phyloP scores from a whole-genome alignment of 139 green algal species.

The Mychonastes homosphaera region DNA sequence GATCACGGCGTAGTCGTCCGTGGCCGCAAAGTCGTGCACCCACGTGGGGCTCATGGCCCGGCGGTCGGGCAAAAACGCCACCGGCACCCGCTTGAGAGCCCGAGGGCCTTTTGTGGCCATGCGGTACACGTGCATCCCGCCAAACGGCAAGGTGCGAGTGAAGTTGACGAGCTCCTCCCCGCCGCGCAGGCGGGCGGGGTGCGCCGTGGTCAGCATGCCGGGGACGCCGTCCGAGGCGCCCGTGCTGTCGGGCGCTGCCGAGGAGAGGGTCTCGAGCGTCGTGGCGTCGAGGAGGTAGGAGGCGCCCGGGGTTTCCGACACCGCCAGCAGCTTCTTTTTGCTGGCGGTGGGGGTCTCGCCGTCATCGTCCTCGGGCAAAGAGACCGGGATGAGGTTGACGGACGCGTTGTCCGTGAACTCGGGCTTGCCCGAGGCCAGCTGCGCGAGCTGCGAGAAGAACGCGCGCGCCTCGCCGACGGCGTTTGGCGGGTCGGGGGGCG shows the following conservation, averaged over 20 bases:
- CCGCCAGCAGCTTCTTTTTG: slow-evolving; percentile 20
- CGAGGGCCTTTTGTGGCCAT: slow-evolving; percentile 21
- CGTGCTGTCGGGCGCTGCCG: neutral
- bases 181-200: slow-evolving; percentile 40
- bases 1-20: slow-evolving; percentile 35
- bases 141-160: slow-evolving; percentile 29
- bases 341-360: slow-evolving; percentile 28
- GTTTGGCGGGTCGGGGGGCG: slow-evolving; percentile 7
- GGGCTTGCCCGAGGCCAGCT: neutral
- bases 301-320: slow-evolving; percentile 39
- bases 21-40: slow-evolving; percentile 68
- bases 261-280: slow-evolving; percentile 37
- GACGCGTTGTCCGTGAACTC: slow-evolving; percentile 63
- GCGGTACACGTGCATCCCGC: slow-evolving; percentile 35
- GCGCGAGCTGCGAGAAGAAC: slow-evolving; percentile 7
- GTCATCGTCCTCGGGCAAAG: neutral
- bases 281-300: slow-evolving; percentile 37
- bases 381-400: slow-evolving; percentile 45
- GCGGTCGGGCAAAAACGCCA: slow-evolving; percentile 34
- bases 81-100: slow-evolving; percentile 24
- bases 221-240: slow-evolving; percentile 21
- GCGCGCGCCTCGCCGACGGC: slow-evolving; percentile 7
- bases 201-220: slow-evolving; percentile 57
- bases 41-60: slow-evolving; percentile 41
- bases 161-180: slow-evolving; percentile 56